Evolutionary conservation across 2,329 filamentous ascomycete species (phyloP), one percentile per base, ranked within the genome.

Genomic region (Trichoderma cornu-damae): DNA sequence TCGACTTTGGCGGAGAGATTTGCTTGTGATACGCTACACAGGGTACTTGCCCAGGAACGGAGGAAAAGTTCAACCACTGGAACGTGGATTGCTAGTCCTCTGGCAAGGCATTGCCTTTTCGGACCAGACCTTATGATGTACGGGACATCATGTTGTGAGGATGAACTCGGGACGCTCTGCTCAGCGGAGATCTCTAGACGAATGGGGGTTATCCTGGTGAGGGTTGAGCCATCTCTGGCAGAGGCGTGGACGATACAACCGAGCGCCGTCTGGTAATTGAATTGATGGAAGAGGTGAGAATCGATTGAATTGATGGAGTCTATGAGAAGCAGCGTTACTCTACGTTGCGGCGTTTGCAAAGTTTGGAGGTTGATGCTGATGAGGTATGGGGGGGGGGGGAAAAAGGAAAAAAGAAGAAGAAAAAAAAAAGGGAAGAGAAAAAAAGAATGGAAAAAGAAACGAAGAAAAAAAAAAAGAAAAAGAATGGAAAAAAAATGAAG

Each of bases 61-160:
- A n/a, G n/a, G n/a, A n/a, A n/a, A n/a, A 89, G 0, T 80, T 88
- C n/a, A 91, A 96, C 66, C 93, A 97, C 73, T 97, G 93, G 91
- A 89, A 95, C n/a, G 71, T 97, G 93, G 93, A 90, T 94, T 78
- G 93, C 93, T 34, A 93, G 89, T 42, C 81, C n/a, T 96, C 20
- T 97, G 93, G 93, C 85, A 92, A 8, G 90, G 90, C 8, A 88
- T 89, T 54, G 80, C 92, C 1, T 90, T n/a, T n/a, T n/a, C n/a
- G n/a, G 88, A 0, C 85, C 93, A 0, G 93, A 97, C 70, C 74
- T 93, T 44, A 88, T 88, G 1, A 77, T 94, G 26, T 90, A 88
- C 66, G 80, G 88, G 16, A 79, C 77, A 65, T 64, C 69, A 35
- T 64, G 65, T 44, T 34, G 65, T 6, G 70, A 72, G 37, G 71